A percentile compares a stretch with the other conserved stretches of the same genome.
Conservation (phyloP, 1,139 yeast species). For the Hanseniaspora uvarum region DNA sequence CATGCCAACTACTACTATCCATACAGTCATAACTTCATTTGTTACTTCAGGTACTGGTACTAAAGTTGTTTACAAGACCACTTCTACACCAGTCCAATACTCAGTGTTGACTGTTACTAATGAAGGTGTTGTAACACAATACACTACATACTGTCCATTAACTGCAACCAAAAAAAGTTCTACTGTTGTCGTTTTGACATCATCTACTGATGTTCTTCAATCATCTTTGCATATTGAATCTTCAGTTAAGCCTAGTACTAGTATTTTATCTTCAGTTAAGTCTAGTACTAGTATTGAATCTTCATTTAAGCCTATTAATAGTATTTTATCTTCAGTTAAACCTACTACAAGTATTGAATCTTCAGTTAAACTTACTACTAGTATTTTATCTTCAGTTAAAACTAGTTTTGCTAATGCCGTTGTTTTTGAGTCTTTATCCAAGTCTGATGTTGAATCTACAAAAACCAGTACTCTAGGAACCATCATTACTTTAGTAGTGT, state of each 20-base stretch:
- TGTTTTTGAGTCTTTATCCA: too few relatives aligned
- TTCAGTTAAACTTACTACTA: too few relatives aligned
- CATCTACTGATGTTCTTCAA: too few relatives aligned
- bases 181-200: background rate
- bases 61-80: background rate
- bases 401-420: too few relatives aligned
- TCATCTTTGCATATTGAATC: too few relatives aligned
- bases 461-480: background rate
- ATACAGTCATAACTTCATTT: background rate
- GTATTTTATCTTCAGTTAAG: background rate
- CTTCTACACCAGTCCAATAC: constrained; percentile 27
- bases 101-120: constrained; percentile 28
- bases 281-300: background rate
- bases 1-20: background rate
- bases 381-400: too few relatives aligned
- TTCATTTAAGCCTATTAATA: too few relatives aligned
- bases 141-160: constrained; percentile 34
- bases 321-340: too few relatives aligned
- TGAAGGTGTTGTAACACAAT: constrained; percentile 28
- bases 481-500: background rate
- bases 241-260: background rate
- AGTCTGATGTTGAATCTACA: too few relatives aligned
- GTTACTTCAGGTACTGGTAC: background rate
- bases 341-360: too few relatives aligned
- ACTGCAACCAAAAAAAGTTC: constrained; percentile 19